Percentiles rank a stretch among this genome's conserved stretches.
Evolutionary conservation across 139 green algal species (phyloP).

Genomic region (Zygnema cylindricum): DNA sequence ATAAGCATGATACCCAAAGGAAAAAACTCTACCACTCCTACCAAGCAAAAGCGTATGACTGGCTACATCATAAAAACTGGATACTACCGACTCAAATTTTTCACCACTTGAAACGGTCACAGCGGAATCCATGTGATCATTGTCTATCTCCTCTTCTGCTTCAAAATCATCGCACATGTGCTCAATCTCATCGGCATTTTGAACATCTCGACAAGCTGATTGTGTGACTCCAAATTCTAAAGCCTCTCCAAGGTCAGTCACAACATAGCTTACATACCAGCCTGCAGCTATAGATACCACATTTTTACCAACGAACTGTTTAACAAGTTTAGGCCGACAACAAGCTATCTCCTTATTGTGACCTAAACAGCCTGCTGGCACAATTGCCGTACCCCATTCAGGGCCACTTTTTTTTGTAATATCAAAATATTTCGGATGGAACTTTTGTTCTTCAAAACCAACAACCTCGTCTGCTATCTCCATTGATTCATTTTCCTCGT

Average conservation of each 20-base stretch:
- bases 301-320: neutral
- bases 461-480: neutral
- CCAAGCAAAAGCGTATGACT: neutral
- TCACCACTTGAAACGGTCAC: neutral
- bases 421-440: neutral
- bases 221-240: neutral
- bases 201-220: neutral
- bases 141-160: too few species aligned
- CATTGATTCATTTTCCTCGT: neutral
- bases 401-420: neutral
- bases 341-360: neutral
- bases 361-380: neutral
- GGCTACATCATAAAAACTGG: neutral
- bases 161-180: neutral
- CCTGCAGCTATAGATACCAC: neutral
- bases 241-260: neutral
- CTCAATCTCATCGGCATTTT: neutral
- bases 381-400: neutral
- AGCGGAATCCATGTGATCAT: too few species aligned
- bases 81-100: neutral
- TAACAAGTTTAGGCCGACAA: neutral
- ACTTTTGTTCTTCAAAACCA: neutral
- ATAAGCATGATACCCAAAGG: neutral
- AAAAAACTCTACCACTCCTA: neutral
- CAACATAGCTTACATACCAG: neutral